phyloP scores from a whole-genome alignment of 164 flowering plant genomes.

The Piper longum region DNA sequence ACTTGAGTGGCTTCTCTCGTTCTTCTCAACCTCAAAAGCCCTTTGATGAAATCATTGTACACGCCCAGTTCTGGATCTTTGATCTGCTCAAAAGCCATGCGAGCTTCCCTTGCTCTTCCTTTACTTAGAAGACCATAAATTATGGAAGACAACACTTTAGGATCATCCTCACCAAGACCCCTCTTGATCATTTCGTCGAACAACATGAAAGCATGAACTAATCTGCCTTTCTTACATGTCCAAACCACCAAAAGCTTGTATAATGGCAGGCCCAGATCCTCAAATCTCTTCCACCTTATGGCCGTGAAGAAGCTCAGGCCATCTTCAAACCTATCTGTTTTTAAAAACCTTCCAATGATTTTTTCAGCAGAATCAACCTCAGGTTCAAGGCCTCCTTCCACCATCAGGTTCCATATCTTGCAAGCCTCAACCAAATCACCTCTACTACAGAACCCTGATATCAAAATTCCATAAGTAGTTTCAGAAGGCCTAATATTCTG shows the following conservation, averaged over 20 bases:
- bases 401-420: slow-evolving; percentile 75
- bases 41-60: slow-evolving; percentile 76
- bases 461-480: slow-evolving; percentile 41
- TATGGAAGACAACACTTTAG: slow-evolving; percentile 27
- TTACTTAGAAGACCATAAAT: slow-evolving; percentile 49
- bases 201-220: slow-evolving; percentile 30
- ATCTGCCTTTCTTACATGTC: slow-evolving; percentile 60
- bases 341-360: slow-evolving; percentile 63
- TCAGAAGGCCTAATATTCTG: slow-evolving; percentile 37
- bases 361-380: slow-evolving; percentile 33
- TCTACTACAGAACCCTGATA: slow-evolving; percentile 57
- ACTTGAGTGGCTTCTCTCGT: slow-evolving; percentile 76
- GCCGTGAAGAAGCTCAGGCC: slow-evolving; percentile 53
- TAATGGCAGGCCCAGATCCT: slow-evolving; percentile 41
- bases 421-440: slow-evolving; percentile 73
- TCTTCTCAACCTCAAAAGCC: slow-evolving; percentile 46
- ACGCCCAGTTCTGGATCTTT: slow-evolving; percentile 43
- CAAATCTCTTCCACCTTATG: slow-evolving; percentile 30
- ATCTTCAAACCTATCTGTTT: slow-evolving; percentile 42
- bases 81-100: slow-evolving; percentile 30
- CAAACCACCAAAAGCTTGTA: slow-evolving; percentile 56
- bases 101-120: slow-evolving; percentile 49
- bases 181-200: slow-evolving; percentile 61
- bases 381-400: slow-evolving; percentile 57
- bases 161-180: slow-evolving; percentile 46